Percentiles rank a stretch among this genome's conserved stretches.
phyloP scores from a whole-genome alignment of 2,329 filamentous ascomycete species.

The Dichotomopilus funicola region DNA sequence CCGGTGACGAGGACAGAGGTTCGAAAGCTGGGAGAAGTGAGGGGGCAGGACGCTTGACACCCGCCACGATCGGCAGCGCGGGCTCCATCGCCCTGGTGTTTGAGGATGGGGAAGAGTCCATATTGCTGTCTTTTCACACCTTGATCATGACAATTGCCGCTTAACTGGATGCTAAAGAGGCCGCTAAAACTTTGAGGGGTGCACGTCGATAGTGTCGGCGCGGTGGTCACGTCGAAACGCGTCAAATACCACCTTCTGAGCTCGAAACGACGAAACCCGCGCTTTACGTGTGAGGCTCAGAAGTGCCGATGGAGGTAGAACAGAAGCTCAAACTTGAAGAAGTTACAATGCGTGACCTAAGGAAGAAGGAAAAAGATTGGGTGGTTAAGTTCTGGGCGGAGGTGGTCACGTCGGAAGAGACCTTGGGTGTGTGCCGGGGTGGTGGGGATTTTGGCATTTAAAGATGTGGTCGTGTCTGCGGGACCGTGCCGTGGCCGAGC shows the following conservation, averaged over 20 bases:
- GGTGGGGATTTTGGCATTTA: slow-evolving; percentile 27
- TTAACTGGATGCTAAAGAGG: neutral
- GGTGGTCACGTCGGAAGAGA: slow-evolving; percentile 25
- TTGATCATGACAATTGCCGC: slow-evolving; percentile 17
- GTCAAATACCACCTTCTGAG: slow-evolving; percentile 12
- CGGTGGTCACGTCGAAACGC: slow-evolving; percentile 18
- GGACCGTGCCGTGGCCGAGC: slow-evolving; percentile 17
- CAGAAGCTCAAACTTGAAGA: neutral
- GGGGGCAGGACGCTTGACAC: slow-evolving; percentile 56
- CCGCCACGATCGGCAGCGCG: slow-evolving; percentile 33
- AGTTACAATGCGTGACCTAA: slow-evolving; percentile 3
- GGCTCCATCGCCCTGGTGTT: slow-evolving; percentile 30
- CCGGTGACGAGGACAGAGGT: slow-evolving; percentile 70
- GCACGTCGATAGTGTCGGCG: neutral
- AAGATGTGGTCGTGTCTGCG: slow-evolving; percentile 23
- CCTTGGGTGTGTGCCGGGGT: slow-evolving; percentile 17
- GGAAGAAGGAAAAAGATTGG: slow-evolving; percentile 12
- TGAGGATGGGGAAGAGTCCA: slow-evolving; percentile 37
- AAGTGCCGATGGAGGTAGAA: slow-evolving; percentile 2
- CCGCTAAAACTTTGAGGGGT: slow-evolving; percentile 7
- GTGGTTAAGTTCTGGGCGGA: slow-evolving; percentile 5
- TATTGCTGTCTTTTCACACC: slow-evolving; percentile 23
- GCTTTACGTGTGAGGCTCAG: slow-evolving; percentile 15
- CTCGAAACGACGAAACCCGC: slow-evolving; percentile 6
- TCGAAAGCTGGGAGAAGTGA: slow-evolving; percentile 74